Evolutionary conservation across 83 land plant genomes (phyloP).

Genomic region (Diphasiastrum complanatum): DNA sequence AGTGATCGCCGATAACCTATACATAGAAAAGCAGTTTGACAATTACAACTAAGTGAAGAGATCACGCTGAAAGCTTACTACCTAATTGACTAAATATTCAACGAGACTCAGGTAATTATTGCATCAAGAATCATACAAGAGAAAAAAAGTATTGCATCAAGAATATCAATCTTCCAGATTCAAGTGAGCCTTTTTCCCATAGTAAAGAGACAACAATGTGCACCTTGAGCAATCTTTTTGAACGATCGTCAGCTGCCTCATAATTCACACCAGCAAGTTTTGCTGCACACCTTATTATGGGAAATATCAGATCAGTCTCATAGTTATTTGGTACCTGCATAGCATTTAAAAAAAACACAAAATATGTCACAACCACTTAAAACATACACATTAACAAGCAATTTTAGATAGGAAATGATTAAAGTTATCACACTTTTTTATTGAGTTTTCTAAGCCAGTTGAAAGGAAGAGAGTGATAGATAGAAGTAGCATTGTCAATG

Average conservation of each 20-base stretch:
- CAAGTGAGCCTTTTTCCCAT: neutral
- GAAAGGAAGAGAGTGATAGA: too few relatives aligned
- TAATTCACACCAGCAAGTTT: constrained; percentile 65
- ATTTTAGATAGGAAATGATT: too few relatives aligned
- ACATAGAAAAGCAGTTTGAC: neutral
- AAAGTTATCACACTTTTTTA: too few relatives aligned
- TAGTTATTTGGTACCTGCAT: constrained; percentile 95
- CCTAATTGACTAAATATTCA: too few relatives aligned
- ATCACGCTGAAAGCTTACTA: too few relatives aligned
- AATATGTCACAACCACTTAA: neutral
- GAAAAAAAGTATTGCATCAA: neutral
- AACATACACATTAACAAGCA: neutral
- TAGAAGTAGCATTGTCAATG: too few relatives aligned
- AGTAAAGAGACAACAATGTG: constrained; percentile 1
- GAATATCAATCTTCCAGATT: neutral
- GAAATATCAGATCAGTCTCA: constrained; percentile 89
- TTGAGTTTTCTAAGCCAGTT: too few relatives aligned
- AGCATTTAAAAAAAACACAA: neutral
- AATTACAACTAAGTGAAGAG: neutral
- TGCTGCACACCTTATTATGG: constrained; percentile 71
- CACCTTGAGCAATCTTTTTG: constrained; percentile 64
- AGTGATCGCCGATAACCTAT: constrained; percentile 88
- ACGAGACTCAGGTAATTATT: too few relatives aligned
- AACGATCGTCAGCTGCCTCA: constrained; percentile 42
- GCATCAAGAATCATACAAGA: too few relatives aligned